Base-by-base conservation (phyloP, 1,139 yeast species). In the Zygosaccharomyces pseudobailii region DNA sequence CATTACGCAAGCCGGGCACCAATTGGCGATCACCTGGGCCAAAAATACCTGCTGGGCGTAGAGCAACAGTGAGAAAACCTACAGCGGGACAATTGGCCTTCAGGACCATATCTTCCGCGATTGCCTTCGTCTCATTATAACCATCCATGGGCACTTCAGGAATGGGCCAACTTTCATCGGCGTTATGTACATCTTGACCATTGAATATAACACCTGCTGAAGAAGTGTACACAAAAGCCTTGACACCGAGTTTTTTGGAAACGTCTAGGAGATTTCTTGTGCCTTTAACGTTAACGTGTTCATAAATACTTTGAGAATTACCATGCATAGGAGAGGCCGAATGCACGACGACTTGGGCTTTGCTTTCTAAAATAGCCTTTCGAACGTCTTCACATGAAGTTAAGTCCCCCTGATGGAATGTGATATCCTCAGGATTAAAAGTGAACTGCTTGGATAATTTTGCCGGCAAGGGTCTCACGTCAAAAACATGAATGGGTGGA, bases 1-100 rank as follows among this genome's bases (percentile, higher is more conserved):
- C 96, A 17, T 78, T 78, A 61, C 96, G 79, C 50, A 94, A 73
- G 2, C 96, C 96, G 4, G 98, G 98, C 42, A 94, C 92, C 62
- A 92, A 72, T 67, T 94, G 99, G 53, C 98, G 80, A 67, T 94
- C 98, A 39, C 98, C 98, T 4, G 98, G 98, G 5, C 98, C 99
- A 71, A 94, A 92, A 42, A 94, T 89, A 33, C 98, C 99, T 0
- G 98, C 97, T 2, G 98, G 98, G 55, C 99, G 80, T 47, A 94
- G 70, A 5, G 97, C 90, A 36, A 87, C 84, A 0, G 98, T 92
- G 43, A 74, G 68, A 50, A 87, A 78, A 6, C 75, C 75, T n/a
- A 73, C 71, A 0, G 71, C 67, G 36, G 68, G 71, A 56, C 73
- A 75, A 63, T 87, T 82, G 19, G 95, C 87, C 33, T 76, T 71